A percentile compares a stretch with the other conserved stretches of the same genome.
Conservation (phyloP, 148 eudicot genomes). For the Spergularia bocconei region DNA sequence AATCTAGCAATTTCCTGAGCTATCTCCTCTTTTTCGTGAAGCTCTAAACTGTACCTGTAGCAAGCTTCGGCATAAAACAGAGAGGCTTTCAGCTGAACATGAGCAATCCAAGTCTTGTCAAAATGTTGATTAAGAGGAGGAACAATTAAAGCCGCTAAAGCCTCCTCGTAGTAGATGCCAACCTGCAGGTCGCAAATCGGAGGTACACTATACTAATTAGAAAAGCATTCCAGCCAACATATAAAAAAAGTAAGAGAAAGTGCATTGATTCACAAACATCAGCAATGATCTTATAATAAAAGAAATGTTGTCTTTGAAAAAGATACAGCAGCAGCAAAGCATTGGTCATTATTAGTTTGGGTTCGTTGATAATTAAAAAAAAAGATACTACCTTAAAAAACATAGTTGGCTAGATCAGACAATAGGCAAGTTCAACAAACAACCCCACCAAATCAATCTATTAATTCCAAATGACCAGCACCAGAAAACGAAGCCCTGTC, state of each 20-base stretch:
- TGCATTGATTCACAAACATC: too few relatives aligned
- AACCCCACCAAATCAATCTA: too few relatives aligned
- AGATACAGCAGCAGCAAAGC: too few relatives aligned
- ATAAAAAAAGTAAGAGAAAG: neutral
- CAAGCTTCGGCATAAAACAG: conserved; percentile 96
- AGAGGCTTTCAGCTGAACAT: conserved; percentile 89
- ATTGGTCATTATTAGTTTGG: too few relatives aligned
- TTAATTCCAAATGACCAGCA: too few relatives aligned
- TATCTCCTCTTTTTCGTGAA: conserved; percentile 96
- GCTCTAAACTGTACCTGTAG: conserved; percentile 84
- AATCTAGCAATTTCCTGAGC: conserved; percentile 91
- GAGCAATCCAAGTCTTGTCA: conserved; percentile 85
- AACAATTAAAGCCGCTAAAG: conserved; percentile 69
- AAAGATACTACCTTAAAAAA: too few relatives aligned
- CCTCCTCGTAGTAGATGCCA: conserved; percentile 91
- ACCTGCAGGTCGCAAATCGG: conserved; percentile 42
- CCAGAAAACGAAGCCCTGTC: too few relatives aligned
- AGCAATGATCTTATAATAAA: too few relatives aligned
- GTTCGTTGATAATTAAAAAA: too few relatives aligned
- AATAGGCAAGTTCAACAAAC: too few relatives aligned
- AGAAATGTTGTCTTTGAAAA: too few relatives aligned
- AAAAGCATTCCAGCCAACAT: neutral
- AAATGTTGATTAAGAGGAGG: conserved; percentile 85
- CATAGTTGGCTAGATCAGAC: too few relatives aligned
- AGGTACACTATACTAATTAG: neutral